Evolutionary conservation across 805 yeast species (phyloP), one percentile per base, ranked within the genome.

Genomic region (Candida corydali): DNA sequence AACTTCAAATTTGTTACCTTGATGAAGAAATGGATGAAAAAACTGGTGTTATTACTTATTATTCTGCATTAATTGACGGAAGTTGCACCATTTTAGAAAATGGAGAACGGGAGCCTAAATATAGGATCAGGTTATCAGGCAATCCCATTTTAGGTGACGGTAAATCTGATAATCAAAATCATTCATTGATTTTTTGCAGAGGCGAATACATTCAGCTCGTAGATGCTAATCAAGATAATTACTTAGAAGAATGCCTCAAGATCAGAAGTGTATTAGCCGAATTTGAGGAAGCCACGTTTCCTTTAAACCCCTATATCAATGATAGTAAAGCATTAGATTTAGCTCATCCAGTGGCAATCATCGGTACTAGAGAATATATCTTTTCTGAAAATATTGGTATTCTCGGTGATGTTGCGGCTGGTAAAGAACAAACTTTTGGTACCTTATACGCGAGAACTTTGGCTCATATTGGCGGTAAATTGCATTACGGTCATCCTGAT

Each of bases 401-500:
- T 46, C 67, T 84, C 37, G 94, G 93, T 68, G 94, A 84, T 66
- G 83, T 84, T 55, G 94, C 94, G 36, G 94, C 94, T 32, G 93
- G 93, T 64, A 84, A 84, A 59, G 94, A 84, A 69, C 94, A 84
- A 63, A 83, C 93, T 38, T 84, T 84, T 55, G 94, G 94, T 66
- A 84, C 94, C 0, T 65, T 84, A 49, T 84, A 82, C 52, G 86
- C 93, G 9, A 75, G 94, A 70, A 84, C 93, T 17, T 68, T 84
- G 52, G 82, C 91, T 43, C 87, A 82, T 65, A 75, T 84, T 57
- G 93, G 93, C 55, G 93, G 89, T 56, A 84, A 84, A 52, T 70
- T 84, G 54, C 93, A 84, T 69, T 84, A 84, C 65, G 94, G 94
- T 59, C 93, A 84, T 63, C 94, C 94, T 37, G 94, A 84, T 74